phyloP scores from a whole-genome alignment of 352 stramenopile genomes.

The Globisporangium camurandrum region DNA sequence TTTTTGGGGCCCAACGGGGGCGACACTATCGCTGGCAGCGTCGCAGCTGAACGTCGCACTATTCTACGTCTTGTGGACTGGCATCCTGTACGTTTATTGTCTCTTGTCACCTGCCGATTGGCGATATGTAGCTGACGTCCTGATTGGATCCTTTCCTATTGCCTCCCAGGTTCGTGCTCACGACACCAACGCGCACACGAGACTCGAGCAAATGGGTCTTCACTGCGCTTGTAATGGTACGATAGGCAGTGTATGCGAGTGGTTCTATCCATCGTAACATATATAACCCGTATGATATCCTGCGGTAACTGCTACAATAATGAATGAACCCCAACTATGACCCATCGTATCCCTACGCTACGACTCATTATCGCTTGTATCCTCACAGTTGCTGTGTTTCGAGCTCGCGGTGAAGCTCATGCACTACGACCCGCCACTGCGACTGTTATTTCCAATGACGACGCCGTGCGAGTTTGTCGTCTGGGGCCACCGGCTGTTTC shows the following conservation, averaged over 20 bases:
- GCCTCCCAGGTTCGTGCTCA: conserved; percentile 53
- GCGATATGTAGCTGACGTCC: background rate
- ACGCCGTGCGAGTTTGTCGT: conserved; percentile 54
- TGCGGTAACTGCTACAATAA: too few relatives aligned
- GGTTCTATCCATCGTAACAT: too few relatives aligned
- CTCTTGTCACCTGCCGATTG: too few relatives aligned
- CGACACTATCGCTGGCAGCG: conserved; percentile 35
- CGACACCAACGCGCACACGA: conserved; percentile 27
- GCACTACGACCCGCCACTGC: conserved; percentile 45
- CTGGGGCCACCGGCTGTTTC: conserved; percentile 49
- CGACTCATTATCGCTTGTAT: background rate
- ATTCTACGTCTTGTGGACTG: conserved; percentile 59
- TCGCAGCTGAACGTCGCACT: conserved; percentile 51
- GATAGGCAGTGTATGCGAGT: too few relatives aligned
- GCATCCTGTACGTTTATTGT: conserved; percentile 59
- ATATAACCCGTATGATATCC: too few relatives aligned
- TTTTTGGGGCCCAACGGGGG: conserved; percentile 45
- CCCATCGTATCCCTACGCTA: too few relatives aligned
- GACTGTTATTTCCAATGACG: conserved; percentile 29
- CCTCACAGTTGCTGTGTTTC: conserved; percentile 35
- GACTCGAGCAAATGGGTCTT: conserved; percentile 42
- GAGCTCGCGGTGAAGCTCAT: conserved; percentile 48
- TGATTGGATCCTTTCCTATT: too few relatives aligned
- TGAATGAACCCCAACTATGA: too few relatives aligned
- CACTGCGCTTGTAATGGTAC: conserved; percentile 34